Percentiles rank a stretch among this genome's conserved stretches.
Conservation (phyloP, 257 asterid species). For the Solanum sejunctum region DNA sequence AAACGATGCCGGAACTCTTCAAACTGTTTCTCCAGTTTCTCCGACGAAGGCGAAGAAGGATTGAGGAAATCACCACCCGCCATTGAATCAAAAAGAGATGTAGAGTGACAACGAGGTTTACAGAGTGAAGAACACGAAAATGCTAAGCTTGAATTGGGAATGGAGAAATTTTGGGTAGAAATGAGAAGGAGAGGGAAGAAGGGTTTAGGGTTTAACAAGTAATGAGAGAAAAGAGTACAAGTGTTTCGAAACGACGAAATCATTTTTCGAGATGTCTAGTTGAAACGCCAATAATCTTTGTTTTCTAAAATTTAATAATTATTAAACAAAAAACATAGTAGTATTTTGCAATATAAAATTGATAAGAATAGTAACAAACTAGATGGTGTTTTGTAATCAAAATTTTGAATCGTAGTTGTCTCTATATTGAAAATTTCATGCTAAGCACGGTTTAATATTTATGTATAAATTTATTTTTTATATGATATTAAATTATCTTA, state of each 20-base stretch:
- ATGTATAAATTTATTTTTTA: no score
- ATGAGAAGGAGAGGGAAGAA: not conserved
- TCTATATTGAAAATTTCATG: no score
- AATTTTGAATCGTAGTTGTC: no score
- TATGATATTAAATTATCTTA: no score
- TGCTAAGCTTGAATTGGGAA: not conserved
- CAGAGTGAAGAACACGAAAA: not conserved
- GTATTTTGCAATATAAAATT: no score
- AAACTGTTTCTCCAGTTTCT: conserved; percentile 59
- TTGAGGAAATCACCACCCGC: conserved; percentile 17
- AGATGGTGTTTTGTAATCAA: no score
- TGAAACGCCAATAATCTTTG: no score
- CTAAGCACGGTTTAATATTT: no score
- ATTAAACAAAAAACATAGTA: no score
- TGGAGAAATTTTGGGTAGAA: not conserved
- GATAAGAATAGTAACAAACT: no score
- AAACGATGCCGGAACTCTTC: conserved; percentile 56
- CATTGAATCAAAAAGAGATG: conserved; percentile 30
- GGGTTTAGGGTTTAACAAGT: conserved; percentile 26
- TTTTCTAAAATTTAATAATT: no score
- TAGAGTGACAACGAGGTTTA: not conserved
- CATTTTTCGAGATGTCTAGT: no score
- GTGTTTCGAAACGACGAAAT: not conserved
- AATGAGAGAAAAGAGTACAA: not conserved
- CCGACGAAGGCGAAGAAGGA: conserved; percentile 22